Conservation (phyloP, 176 grass and related monocot species). For the sorghum (Sorghum bicolor) region Sorghum_bicolor_NCBIv3 NC_012870.2:65753501-65754000, state of each 20-base stretch:
- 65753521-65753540: constrained; percentile 97
- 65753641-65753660: constrained; percentile 21
- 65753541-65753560: constrained; percentile 99
- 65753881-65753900: not conserved
- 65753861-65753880: not conserved
- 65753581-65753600: constrained; percentile 17
- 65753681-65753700: not conserved
- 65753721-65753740: constrained; percentile 2
- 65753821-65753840: not conserved
- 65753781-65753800: not conserved
- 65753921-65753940: not conserved
- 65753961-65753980: not conserved
- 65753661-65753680: not conserved
- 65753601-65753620: constrained; percentile 1
- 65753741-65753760: not conserved
- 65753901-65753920: not conserved
- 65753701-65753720: not conserved
- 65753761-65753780: not conserved
- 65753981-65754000: not conserved
- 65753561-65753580: constrained; percentile 95
- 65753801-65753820: not conserved
- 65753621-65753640: not conserved
- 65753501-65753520: constrained; percentile 89
- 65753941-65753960: not conserved
- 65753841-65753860: constrained; percentile 8